Percentiles rank a stretch among this genome's conserved stretches.
Evolutionary conservation across 768 basidiomycete species (phyloP).

Genomic region (Termitomyces sp.): DNA sequence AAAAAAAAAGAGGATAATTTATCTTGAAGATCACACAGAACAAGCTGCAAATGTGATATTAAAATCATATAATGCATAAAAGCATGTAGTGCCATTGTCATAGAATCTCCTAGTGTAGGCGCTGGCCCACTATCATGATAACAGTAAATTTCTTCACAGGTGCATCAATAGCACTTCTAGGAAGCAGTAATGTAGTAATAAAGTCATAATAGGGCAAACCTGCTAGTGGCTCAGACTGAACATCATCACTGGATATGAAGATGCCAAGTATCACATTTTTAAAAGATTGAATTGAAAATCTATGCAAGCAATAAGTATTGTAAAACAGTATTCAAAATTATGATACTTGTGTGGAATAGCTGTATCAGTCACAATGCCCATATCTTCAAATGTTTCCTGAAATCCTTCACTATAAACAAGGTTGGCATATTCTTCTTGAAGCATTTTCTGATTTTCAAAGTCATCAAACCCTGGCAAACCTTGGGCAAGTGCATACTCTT

Average conservation of each 20-base stretch:
- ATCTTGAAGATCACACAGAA: slow-evolving; percentile 12
- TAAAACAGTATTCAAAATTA: not conserved
- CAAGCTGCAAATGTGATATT: slow-evolving; percentile 2
- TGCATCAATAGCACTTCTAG: slow-evolving; percentile 6
- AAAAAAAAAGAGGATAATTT: too few species aligned
- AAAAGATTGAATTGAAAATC: slow-evolving; percentile 9
- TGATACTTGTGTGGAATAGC: not conserved
- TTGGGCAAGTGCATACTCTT: slow-evolving; percentile 15
- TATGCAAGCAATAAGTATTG: not conserved
- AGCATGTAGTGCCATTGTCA: slow-evolving; percentile 16
- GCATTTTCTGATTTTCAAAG: slow-evolving; percentile 1
- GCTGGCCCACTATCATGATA: slow-evolving; percentile 11
- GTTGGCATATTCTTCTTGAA: slow-evolving; percentile 12
- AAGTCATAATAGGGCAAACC: slow-evolving; percentile 9
- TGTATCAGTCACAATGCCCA: not conserved
- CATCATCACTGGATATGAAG: not conserved
- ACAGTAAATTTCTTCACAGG: slow-evolving; percentile 16
- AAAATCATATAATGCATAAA: slow-evolving; percentile 15
- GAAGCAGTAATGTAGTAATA: slow-evolving; percentile 14
- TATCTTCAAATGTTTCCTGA: slow-evolving; percentile 8
- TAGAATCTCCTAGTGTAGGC: slow-evolving; percentile 1
- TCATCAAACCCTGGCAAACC: not conserved
- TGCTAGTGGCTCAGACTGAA: not conserved
- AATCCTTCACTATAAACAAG: slow-evolving; percentile 10
- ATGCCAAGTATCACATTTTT: slow-evolving; percentile 6